Conservation (phyloP, 345 rosid species). For the Rhizophora apiculata region DNA sequence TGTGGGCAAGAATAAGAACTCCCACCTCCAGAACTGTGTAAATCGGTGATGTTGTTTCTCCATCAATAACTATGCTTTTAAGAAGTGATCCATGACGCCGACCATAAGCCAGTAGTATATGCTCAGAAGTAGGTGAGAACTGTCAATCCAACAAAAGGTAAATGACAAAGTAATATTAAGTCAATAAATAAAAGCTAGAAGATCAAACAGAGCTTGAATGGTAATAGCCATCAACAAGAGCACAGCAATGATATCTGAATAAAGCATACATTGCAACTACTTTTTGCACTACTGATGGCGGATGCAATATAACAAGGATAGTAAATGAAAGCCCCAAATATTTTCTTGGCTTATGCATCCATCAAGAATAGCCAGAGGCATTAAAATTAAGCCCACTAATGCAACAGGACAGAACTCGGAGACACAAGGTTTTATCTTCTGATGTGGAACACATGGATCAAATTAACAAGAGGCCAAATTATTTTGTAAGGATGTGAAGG, state of each 20-base stretch:
- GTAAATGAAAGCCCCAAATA: too few species aligned
- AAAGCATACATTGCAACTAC: too few species aligned
- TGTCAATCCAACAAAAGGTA: slow-evolving; percentile 36
- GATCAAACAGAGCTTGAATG: not conserved
- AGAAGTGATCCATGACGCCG: slow-evolving; percentile 93
- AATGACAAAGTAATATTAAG: slow-evolving; percentile 1
- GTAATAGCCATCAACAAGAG: not conserved
- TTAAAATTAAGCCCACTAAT: not conserved
- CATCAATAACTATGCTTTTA: slow-evolving; percentile 82
- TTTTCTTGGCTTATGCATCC: not conserved
- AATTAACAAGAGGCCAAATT: too few species aligned
- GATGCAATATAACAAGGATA: too few species aligned
- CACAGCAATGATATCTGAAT: too few species aligned
- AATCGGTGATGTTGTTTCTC: slow-evolving; percentile 70
- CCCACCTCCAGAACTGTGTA: slow-evolving; percentile 92
- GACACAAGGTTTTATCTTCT: not conserved
- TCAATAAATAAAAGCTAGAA: not conserved
- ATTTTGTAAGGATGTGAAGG: too few species aligned
- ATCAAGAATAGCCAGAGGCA: slow-evolving; percentile 3
- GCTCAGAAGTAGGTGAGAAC: slow-evolving; percentile 98
- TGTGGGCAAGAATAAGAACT: not conserved
- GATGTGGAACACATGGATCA: too few species aligned
- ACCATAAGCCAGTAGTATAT: slow-evolving; percentile 89
- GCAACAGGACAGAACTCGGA: not conserved
- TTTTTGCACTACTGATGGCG: too few species aligned